Conservation (phyloP, 805 yeast genomes). For the Candida rishiriensis region DNA sequence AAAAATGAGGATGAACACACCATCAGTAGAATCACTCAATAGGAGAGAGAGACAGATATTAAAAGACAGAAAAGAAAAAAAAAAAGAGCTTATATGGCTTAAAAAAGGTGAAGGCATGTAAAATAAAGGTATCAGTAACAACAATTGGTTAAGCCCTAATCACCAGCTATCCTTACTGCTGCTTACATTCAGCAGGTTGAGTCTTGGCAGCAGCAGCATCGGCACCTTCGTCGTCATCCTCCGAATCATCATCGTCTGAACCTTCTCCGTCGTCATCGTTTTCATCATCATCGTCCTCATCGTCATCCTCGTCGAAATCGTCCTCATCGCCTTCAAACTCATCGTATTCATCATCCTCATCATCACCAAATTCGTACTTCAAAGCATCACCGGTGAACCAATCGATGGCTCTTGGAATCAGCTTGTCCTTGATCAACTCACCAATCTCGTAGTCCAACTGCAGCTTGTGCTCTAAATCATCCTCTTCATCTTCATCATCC, state of each 20-base stretch:
- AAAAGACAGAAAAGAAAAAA: background rate
- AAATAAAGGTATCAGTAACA: no score
- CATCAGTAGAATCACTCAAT: no score
- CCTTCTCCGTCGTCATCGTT: slow-evolving; percentile 44
- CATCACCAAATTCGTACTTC: slow-evolving; percentile 57
- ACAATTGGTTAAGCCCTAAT: no score
- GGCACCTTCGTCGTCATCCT: slow-evolving; percentile 32
- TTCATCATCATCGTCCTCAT: slow-evolving; percentile 57
- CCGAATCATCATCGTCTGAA: slow-evolving; percentile 33
- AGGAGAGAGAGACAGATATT: no score
- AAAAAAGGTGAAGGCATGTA: background rate
- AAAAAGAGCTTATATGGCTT: background rate
- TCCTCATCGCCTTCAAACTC: slow-evolving; percentile 59
- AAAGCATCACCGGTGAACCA: slow-evolving; percentile 99
- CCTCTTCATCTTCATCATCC: slow-evolving; percentile 61
- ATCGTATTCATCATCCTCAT: slow-evolving; percentile 55
- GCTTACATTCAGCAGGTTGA: slow-evolving; percentile 76
- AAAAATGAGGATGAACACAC: no score
- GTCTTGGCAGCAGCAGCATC: slow-evolving; percentile 38
- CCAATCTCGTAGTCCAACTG: slow-evolving; percentile 94
- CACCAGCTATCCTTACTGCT: slow-evolving; percentile 38
- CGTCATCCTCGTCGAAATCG: slow-evolving; percentile 58
- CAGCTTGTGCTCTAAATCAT: slow-evolving; percentile 75
- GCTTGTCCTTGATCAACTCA: slow-evolving; percentile 91
- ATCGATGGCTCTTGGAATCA: slow-evolving; percentile 94